Conservation (phyloP, 2,329 filamentous ascomycete species). For the Sporothrix pallida region DNA sequence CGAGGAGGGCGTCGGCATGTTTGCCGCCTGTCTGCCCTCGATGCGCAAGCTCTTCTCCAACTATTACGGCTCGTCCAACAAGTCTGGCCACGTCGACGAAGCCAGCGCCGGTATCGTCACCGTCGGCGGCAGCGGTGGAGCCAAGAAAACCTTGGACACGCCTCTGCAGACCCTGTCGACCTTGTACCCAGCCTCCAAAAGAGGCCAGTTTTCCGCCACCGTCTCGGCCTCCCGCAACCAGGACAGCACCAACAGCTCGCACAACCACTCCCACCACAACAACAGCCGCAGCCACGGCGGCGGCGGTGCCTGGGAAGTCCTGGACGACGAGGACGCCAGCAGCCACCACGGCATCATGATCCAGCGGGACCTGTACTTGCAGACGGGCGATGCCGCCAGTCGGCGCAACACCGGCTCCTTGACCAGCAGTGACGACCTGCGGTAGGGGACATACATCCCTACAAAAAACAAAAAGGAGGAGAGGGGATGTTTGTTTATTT, state of each 20-base stretch:
- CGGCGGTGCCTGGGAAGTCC: slow-evolving; percentile 12
- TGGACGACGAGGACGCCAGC: slow-evolving; percentile 25
- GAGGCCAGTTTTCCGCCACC: slow-evolving; percentile 19
- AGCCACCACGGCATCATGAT: slow-evolving; percentile 24
- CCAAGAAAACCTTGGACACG: neutral
- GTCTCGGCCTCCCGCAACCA: neutral
- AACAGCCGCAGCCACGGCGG: neutral
- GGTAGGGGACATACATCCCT: too few species aligned
- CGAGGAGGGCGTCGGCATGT: slow-evolving; percentile 34
- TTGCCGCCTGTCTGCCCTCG: slow-evolving; percentile 33
- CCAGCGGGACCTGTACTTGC: slow-evolving; percentile 20
- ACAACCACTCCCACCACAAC: neutral
- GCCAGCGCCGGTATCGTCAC: neutral
- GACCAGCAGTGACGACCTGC: slow-evolving; percentile 15
- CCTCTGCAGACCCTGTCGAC: neutral
- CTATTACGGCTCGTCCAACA: slow-evolving; percentile 30
- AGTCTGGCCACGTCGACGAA: neutral
- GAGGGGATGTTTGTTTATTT: too few species aligned
- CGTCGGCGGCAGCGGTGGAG: neutral
- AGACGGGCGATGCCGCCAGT: slow-evolving; percentile 7
- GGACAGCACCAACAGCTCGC: neutral
- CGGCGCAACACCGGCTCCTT: slow-evolving; percentile 1
- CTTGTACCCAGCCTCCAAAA: neutral
- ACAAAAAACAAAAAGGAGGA: too few species aligned
- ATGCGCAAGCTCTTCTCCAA: slow-evolving; percentile 33